phyloP scores from a whole-genome alignment of 192 early-diverging fungal genomes.

The Gamsiella multidivaricata region DNA sequence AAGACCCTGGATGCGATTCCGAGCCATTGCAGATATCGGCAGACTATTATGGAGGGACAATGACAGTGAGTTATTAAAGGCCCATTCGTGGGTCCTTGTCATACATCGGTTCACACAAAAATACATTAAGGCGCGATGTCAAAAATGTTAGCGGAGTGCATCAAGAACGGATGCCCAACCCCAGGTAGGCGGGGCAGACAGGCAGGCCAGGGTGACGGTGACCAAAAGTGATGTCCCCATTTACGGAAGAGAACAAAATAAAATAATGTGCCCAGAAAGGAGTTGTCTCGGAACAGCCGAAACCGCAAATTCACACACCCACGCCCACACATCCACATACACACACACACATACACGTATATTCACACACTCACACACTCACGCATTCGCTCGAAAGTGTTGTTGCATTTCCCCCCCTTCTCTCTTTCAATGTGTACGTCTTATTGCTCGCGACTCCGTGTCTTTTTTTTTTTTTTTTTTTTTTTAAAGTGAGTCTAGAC shows the following conservation, averaged over 20 bases:
- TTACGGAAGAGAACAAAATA: background rate
- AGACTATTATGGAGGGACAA: constrained; percentile 60
- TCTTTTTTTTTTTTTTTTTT: too few species aligned
- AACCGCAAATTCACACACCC: background rate
- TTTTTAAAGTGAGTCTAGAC: too few species aligned
- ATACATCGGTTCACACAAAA: background rate
- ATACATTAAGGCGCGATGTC: background rate
- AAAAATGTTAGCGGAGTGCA: too few species aligned
- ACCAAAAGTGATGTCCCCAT: too few species aligned
- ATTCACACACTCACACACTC: background rate
- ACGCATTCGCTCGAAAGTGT: too few species aligned
- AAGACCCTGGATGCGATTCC: constrained; percentile 94
- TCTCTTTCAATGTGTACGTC: too few species aligned
- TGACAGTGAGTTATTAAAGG: background rate
- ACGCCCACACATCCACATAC: background rate
- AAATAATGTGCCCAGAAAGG: background rate
- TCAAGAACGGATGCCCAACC: too few species aligned
- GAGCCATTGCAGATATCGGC: constrained; percentile 96
- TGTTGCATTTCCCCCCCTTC: too few species aligned
- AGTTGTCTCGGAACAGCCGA: constrained; percentile 28
- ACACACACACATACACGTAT: background rate
- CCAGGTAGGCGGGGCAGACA: too few species aligned
- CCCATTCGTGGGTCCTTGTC: background rate
- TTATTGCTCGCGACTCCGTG: too few species aligned
- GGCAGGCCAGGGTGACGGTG: too few species aligned